Percentiles rank a stretch among this genome's conserved stretches.
Evolutionary conservation across 2,329 filamentous ascomycete species (phyloP).

Genomic region (Stemphylium lycopersici): DNA sequence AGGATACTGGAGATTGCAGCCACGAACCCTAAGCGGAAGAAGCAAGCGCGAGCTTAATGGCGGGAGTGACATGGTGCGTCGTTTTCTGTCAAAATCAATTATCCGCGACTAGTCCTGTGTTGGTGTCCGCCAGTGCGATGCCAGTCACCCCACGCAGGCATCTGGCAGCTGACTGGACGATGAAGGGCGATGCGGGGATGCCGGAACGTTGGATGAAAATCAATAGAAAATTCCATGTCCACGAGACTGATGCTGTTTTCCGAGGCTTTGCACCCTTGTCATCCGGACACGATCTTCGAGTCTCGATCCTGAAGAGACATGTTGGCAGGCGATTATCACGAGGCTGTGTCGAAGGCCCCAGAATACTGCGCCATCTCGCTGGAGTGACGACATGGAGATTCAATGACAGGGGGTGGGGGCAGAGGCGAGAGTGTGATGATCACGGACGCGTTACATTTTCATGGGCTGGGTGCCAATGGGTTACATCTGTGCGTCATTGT

Average conservation of each 20-base stretch:
- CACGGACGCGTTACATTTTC: neutral
- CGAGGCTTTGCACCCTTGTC: neutral
- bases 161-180: conserved; percentile 4
- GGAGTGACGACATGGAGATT: neutral
- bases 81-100: conserved; percentile 1
- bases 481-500: neutral
- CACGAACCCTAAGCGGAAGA: no score
- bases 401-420: neutral
- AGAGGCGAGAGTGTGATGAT: neutral
- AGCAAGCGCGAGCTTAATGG: neutral
- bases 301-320: conserved; percentile 4
- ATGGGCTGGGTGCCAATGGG: neutral
- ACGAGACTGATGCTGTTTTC: conserved; percentile 2
- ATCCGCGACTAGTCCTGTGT: conserved; percentile 8
- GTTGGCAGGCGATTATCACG: neutral
- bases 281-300: neutral
- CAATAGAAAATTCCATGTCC: conserved; percentile 5
- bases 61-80: neutral
- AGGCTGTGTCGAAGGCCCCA: neutral
- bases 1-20: no score
- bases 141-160: conserved; percentile 4
- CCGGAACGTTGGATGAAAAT: conserved; percentile 7
- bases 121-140: conserved; percentile 5
- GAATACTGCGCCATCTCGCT: neutral
- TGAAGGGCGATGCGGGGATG: neutral